Base-by-base conservation (phyloP, 441 rosid genomes). In the Omphalea diandra region DNA sequence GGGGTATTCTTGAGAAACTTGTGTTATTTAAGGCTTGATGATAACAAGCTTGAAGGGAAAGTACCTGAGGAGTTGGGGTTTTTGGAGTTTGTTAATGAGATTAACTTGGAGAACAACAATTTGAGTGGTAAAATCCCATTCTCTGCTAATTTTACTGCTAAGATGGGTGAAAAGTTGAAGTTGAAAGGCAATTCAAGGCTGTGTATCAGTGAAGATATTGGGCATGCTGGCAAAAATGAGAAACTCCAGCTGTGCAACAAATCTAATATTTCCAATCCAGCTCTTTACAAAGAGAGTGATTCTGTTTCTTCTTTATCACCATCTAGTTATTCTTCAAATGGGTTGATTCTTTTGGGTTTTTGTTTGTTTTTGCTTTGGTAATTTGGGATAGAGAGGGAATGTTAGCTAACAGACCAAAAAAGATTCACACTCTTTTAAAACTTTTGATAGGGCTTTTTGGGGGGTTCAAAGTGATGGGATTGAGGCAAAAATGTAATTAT, bases 71-170 rank as follows among this genome's bases (percentile, higher is more conserved):
- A 83, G 75, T 65, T 89, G 22, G 86, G 83, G 11, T 24, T 57
- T 46, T 38, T 84, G 67, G 82, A 82, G 2, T 80, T 65, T 57
- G 79, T 53, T 1, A 64, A 65, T 6, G 95, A 87, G 73, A 85
- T 87, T 75, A 85, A 86, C 68, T 75, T 87, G 75, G 88, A 87
- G 80, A 86, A 87, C 81, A 89, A 87, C 71, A 89, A 84, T 71
- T 68, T 89, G 72, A 86, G 81, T 22, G 93, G 93, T 3, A 77
- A 76, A 65, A 53, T 82, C 47, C 88, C 87, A 0, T 87, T 87
- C 59, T 66, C 85, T 46, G 83, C 76, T 2, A 56, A 77, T n/a
- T 85, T 89, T 61, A 75, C 82, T 15, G 70, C 82, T 0, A 81
- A 67, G 61, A 43, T 81, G 14, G 87, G 89, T 22, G 64, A 66